Base-by-base conservation (phyloP, 352 stramenopile genomes). In the Blastocystis sp. region DNA sequence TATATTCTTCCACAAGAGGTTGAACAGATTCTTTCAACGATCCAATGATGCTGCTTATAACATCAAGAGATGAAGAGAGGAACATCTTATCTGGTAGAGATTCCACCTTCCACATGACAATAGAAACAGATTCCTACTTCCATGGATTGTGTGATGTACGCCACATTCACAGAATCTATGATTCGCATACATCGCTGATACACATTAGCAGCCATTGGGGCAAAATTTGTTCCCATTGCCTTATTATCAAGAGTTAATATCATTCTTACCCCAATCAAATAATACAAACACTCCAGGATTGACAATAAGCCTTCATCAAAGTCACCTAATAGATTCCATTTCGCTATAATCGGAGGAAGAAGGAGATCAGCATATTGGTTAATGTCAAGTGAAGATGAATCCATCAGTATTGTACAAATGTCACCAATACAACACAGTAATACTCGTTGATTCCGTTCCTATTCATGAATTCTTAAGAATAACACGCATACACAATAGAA, bases 281-380 rank as follows among this genome's bases (percentile, higher is more conserved):
- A 86, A 35, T 74, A 74, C 46, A 86, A 27, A 27, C 37, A 74
- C 39, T 86, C 74, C 59, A 86, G 49, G n/a, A 86, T 29, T 12
- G 74, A 37, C 1, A 86, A 24, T n/a, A 86, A 21, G 7, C 74
- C 74, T 27, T 86, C 74, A 35, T 86, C 74, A 19, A 86, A 37
- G 32, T 86, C 74, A 32, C 37, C 42, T 21, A 86, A 29, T 54
- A 73, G 11, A 16, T 67, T 86, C 74, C 74, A 86, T 39, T 73
- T 67, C 14, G 74, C 59, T 16, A 86, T 86, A 24, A 86, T 74
- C 9, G 59, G 54, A n/a, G 74, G 74, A 3, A 78, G 66, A 4
- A 78, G 37, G 21, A 78, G 32, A 58, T 57, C 42, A 4, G 66
- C 66, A 24, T 78, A 78, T n/a, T 56, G 37, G 42, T 56, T 58